Evolutionary conservation across 148 eudicot genomes (phyloP).

Genomic region (Vaccinium macrocarpon): DNA sequence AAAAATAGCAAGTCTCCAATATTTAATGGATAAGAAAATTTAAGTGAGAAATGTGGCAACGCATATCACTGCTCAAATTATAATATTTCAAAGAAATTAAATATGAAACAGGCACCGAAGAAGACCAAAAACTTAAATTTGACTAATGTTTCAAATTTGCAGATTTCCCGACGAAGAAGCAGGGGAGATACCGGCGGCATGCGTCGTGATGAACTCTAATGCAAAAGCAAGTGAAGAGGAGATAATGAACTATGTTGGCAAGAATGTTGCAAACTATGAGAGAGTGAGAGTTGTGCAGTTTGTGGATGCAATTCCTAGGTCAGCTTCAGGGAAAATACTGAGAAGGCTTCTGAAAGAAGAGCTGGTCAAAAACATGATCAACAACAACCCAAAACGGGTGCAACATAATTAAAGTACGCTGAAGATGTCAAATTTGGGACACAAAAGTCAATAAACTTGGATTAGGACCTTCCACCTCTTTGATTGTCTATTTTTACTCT

Average conservation of each 20-base stretch:
- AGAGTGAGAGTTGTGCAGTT: conserved; percentile 66
- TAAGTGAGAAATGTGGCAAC: background rate
- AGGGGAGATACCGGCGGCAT: conserved; percentile 90
- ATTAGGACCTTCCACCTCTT: background rate
- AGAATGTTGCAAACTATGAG: conserved; percentile 75
- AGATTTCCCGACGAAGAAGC: conserved; percentile 87
- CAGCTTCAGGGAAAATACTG: conserved; percentile 60
- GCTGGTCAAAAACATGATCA: conserved; percentile 25
- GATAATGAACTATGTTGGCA: conserved; percentile 59
- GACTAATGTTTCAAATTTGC: background rate
- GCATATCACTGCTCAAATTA: background rate
- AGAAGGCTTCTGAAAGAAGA: conserved; percentile 46
- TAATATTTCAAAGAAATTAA: background rate
- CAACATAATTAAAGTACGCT: background rate
- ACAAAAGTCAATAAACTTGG: background rate
- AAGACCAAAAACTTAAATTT: background rate
- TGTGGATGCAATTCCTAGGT: conserved; percentile 73
- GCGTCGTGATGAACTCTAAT: conserved; percentile 63
- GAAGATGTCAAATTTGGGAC: background rate
- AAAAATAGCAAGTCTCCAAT: background rate
- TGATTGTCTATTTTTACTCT: no score
- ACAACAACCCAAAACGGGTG: background rate
- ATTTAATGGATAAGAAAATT: background rate
- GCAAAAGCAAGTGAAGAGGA: conserved; percentile 73
- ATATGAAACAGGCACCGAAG: background rate